A percentile compares a stretch with the other conserved stretches of the same genome.
Evolutionary conservation across 176 grass and related monocot genomes (phyloP).

Genomic region (Avena atlantica): DNA sequence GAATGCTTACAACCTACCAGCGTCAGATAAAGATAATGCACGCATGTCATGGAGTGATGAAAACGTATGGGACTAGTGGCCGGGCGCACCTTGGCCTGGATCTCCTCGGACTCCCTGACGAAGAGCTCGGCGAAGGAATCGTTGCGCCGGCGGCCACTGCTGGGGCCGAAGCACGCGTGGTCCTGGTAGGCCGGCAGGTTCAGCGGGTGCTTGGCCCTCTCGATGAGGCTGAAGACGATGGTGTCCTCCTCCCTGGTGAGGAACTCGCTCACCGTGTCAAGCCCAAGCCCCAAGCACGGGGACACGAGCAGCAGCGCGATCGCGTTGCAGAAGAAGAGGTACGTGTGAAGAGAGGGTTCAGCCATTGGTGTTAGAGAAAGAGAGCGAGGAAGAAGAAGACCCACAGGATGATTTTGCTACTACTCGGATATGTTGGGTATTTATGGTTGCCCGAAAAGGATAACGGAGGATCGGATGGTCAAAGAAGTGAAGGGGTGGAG

Average conservation of each 20-base stretch:
- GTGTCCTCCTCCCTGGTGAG: constrained; percentile 74
- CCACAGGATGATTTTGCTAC: background rate
- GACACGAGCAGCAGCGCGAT: constrained; percentile 22
- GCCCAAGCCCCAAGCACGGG: constrained; percentile 41
- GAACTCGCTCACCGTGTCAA: constrained; percentile 67
- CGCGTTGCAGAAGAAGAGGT: constrained; percentile 12
- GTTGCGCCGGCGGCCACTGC: background rate
- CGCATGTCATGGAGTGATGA: no score
- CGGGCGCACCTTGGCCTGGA: constrained; percentile 64
- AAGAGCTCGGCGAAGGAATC: constrained; percentile 61
- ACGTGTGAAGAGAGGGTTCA: background rate
- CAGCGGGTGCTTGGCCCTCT: constrained; percentile 63
- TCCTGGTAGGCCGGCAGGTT: constrained; percentile 54
- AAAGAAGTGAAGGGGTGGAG: constrained; percentile 4
- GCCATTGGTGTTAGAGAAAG: constrained; percentile 41
- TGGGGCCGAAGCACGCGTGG: background rate
- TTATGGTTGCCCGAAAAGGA: constrained; percentile 35
- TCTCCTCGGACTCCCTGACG: constrained; percentile 55
- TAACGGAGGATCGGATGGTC: constrained; percentile 1
- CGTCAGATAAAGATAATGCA: no score
- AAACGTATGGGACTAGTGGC: no score
- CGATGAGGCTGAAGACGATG: constrained; percentile 82
- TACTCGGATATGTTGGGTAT: background rate
- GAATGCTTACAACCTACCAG: background rate
- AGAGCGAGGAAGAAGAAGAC: background rate